These are phyloP conservation scores for Xylaria intraflava DNA, from an alignment of 495 filamentous ascomycete genomes.

Conservation along the genomic window DNA sequence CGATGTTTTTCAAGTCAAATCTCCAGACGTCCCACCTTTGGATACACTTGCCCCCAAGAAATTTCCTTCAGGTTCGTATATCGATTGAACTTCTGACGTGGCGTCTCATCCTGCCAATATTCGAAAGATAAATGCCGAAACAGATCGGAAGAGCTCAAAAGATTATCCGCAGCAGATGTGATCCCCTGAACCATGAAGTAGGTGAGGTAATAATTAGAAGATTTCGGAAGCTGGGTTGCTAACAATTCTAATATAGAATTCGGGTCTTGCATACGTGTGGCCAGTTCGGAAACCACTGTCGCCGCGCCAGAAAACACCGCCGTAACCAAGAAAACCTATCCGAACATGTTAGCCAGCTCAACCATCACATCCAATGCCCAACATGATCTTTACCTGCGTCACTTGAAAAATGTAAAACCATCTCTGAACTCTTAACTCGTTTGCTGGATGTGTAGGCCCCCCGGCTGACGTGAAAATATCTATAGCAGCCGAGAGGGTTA, in stretches of 20 bases:
- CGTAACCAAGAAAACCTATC: conserved; percentile 70
- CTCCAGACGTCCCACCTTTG: conserved; percentile 38
- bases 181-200: conserved; percentile 85
- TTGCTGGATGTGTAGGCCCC: conserved; percentile 58
- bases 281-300: conserved; percentile 54
- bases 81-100: conserved; percentile 68
- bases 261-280: conserved; percentile 56
- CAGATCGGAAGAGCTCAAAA: conserved; percentile 32
- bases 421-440: conserved; percentile 75
- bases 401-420: conserved; percentile 87
- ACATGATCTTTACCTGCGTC: conserved; percentile 45
- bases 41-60: conserved; percentile 53
- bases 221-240: conserved; percentile 65
- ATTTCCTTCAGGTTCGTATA: conserved; percentile 47
- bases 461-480: conserved; percentile 67
- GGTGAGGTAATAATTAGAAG: conserved; percentile 85
- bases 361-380: neutral
- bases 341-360: neutral
- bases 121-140: conserved; percentile 59
- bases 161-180: conserved; percentile 61
- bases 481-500: conserved; percentile 38
- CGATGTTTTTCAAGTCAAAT: neutral
- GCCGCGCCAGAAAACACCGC: conserved; percentile 60
- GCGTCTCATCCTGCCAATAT: conserved; percentile 58
- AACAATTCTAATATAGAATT: conserved; percentile 52